These are phyloP conservation scores for Sphaerobolus stellatus DNA, from an alignment of 1,284 basidiomycete genomes.

Conservation along the genomic window DNA sequence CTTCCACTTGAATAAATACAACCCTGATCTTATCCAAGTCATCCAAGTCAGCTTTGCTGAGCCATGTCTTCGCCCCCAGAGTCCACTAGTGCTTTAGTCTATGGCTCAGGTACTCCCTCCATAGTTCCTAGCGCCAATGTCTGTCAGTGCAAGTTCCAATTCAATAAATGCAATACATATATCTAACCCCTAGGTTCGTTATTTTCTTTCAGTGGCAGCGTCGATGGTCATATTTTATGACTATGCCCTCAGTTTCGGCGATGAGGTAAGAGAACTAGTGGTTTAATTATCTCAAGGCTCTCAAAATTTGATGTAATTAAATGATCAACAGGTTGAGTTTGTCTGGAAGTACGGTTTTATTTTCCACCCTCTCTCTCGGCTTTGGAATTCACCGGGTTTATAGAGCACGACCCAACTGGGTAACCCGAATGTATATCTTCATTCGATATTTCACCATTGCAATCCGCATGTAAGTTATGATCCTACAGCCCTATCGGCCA, in stretches of 20 bases:
- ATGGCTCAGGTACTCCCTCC: too few species aligned
- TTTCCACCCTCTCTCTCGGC: not conserved
- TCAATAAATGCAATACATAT: not conserved
- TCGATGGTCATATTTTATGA: conserved; percentile 2
- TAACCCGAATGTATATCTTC: not conserved
- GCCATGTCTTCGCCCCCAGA: too few species aligned
- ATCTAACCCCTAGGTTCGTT: not conserved
- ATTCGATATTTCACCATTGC: conserved; percentile 3
- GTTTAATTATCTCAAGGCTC: not conserved
- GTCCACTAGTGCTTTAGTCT: too few species aligned
- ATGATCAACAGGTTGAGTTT: not conserved
- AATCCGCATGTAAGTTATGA: not conserved
- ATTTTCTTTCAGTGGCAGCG: conserved; percentile 1
- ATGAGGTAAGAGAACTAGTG: too few species aligned
- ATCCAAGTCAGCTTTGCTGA: too few species aligned
- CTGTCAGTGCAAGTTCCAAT: not conserved
- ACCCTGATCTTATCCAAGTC: too few species aligned
- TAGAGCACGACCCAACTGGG: not conserved
- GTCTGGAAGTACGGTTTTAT: not conserved
- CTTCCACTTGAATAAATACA: too few species aligned
- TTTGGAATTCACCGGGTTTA: not conserved
- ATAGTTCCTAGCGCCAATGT: conserved; percentile 1
- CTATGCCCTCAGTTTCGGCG: not conserved
- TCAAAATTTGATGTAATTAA: not conserved
- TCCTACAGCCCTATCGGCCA: too few species aligned